Evolutionary conservation across 2,329 filamentous ascomycete species (phyloP).

Genomic region (Aspergillus versicolor): DNA sequence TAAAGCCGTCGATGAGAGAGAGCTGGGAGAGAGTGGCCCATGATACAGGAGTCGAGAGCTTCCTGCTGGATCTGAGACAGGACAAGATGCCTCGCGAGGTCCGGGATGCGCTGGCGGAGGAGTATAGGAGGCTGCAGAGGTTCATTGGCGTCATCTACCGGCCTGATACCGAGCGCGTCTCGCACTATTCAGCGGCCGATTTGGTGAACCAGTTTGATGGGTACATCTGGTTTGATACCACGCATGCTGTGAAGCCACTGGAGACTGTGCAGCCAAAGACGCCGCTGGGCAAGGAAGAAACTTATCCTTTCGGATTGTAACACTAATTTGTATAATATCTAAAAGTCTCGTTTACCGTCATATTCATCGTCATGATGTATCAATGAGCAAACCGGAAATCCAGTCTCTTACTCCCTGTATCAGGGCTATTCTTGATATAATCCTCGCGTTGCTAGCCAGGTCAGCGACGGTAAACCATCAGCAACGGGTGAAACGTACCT

Average conservation of each 20-base stretch:
- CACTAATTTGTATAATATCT: too few relatives aligned
- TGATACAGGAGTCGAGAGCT: conserved; percentile 45
- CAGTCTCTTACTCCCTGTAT: conserved; percentile 34
- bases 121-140: conserved; percentile 43
- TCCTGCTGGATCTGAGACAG: conserved; percentile 49
- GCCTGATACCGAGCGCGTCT: conserved; percentile 49
- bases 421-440: conserved; percentile 32
- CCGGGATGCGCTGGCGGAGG: conserved; percentile 36
- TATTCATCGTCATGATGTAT: background rate
- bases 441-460: conserved; percentile 21
- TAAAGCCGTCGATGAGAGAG: conserved; percentile 46
- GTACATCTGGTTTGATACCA: conserved; percentile 52
- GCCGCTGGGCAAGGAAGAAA: conserved; percentile 46
- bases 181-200: conserved; percentile 50
- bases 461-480: background rate
- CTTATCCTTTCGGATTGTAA: conserved; percentile 54
- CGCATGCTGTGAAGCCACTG: conserved; percentile 46
- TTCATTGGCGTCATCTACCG: conserved; percentile 57
- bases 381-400: conserved; percentile 38
- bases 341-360: too few relatives aligned
- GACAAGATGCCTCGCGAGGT: conserved; percentile 36
- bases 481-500: background rate
- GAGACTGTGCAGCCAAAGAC: conserved; percentile 48
- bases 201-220: conserved; percentile 52
- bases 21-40: conserved; percentile 54